Evolutionary conservation across 495 filamentous ascomycete species (phyloP).

Genomic region (Penicillium macrosclerotiorum): DNA sequence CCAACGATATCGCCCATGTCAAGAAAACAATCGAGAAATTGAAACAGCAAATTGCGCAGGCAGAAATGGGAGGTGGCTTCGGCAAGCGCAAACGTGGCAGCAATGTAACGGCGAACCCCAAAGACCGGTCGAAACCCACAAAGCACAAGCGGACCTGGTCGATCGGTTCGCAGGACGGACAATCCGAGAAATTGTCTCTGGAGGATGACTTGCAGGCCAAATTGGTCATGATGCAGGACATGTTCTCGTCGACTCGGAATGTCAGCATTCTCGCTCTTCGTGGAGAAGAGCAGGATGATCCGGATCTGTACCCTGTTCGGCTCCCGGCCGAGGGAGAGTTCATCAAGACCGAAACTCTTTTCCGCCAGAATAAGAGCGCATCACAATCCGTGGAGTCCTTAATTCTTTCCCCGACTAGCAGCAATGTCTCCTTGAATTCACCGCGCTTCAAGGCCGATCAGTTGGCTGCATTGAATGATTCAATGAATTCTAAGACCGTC

Average conservation of each 20-base stretch:
- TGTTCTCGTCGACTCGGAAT: slow-evolving; percentile 90
- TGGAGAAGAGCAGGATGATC: slow-evolving; percentile 83
- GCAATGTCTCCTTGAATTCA: slow-evolving; percentile 48
- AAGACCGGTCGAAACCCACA: slow-evolving; percentile 63
- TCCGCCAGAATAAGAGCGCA: slow-evolving; percentile 55
- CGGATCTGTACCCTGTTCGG: slow-evolving; percentile 79
- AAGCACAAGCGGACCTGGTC: slow-evolving; percentile 97
- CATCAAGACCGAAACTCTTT: slow-evolving; percentile 52
- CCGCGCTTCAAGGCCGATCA: slow-evolving; percentile 24
- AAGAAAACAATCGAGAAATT: slow-evolving; percentile 93
- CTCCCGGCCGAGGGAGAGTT: slow-evolving; percentile 67
- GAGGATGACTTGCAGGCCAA: slow-evolving; percentile 91
- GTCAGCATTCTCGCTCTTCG: slow-evolving; percentile 81
- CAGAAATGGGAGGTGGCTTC: slow-evolving; percentile 83
- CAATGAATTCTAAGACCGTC: slow-evolving; percentile 45
- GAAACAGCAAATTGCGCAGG: slow-evolving; percentile 80
- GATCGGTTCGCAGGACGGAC: slow-evolving; percentile 81
- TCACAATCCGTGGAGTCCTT: slow-evolving; percentile 50
- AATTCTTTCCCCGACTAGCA: slow-evolving; percentile 65
- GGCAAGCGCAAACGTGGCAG: slow-evolving; percentile 77
- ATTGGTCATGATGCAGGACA: slow-evolving; percentile 80
- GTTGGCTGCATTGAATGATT: slow-evolving; percentile 4
- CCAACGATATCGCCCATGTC: slow-evolving; percentile 85
- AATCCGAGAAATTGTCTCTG: slow-evolving; percentile 56
- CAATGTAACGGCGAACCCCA: slow-evolving; percentile 52